phyloP scores from a whole-genome alignment of 331 rosid genomes.

The Quercus tomentella region DNA sequence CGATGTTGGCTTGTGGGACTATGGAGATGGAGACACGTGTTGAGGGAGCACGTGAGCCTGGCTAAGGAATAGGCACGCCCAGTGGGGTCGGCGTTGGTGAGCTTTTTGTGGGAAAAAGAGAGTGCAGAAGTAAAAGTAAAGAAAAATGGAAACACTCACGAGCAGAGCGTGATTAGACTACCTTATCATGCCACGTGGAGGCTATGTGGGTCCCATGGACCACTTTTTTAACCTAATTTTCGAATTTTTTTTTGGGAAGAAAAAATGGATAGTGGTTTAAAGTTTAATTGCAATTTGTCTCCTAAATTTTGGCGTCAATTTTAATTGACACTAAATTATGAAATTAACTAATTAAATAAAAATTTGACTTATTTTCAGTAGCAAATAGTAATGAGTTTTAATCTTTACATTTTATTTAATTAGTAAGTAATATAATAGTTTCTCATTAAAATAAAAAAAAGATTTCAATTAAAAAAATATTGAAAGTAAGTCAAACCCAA shows the following conservation, averaged over 20 bases:
- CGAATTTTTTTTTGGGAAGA: too few species aligned
- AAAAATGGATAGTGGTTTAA: too few species aligned
- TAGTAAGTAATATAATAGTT: too few species aligned
- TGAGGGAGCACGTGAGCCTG: constrained; percentile 29
- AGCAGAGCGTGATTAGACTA: constrained; percentile 22
- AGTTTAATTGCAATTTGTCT: too few species aligned
- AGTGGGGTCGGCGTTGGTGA: constrained; percentile 14
- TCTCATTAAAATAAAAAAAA: too few species aligned
- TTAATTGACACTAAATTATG: too few species aligned
- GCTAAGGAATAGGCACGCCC: constrained; percentile 23
- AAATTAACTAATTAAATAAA: too few species aligned
- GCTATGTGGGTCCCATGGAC: background rate
- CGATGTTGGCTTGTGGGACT: background rate
- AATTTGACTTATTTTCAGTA: accelerated
- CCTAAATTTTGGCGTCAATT: too few species aligned
- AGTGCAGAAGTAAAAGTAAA: too few species aligned
- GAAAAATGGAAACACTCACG: constrained; percentile 19
- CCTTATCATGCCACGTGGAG: constrained; percentile 20
- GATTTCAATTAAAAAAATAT: accelerated
- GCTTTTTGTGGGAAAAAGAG: background rate
- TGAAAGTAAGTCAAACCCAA: accelerated
- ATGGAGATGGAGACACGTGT: constrained; percentile 38
- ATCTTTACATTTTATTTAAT: too few species aligned
- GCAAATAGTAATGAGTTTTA: too few species aligned
- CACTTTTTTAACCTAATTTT: background rate